These are phyloP conservation scores for button mushroom (Agaricus bisporus) DNA, from an alignment of 768 basidiomycete genomes.

Conservation along the genomic window DNA sequence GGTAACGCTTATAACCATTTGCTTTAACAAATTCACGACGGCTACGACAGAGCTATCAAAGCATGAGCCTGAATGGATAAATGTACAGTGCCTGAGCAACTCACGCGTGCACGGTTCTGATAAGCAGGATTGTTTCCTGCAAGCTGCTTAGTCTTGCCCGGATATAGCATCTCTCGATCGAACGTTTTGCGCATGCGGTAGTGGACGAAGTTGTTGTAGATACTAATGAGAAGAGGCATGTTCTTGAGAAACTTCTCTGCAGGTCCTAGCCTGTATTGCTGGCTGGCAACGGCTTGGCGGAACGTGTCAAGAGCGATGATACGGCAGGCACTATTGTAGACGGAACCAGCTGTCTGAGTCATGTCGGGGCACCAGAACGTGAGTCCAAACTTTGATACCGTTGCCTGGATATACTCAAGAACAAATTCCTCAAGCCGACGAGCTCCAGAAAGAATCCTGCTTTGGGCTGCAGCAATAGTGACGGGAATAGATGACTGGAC, in stretches of 20 bases:
- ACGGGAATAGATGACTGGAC: slow-evolving; percentile 4
- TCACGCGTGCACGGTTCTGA: too few species aligned
- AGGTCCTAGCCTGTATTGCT: background rate
- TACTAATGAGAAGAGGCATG: too few species aligned
- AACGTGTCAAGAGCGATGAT: slow-evolving; percentile 8
- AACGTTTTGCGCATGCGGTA: too few species aligned
- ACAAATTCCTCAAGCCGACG: slow-evolving; percentile 12
- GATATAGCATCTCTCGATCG: background rate
- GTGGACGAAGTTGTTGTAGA: too few species aligned
- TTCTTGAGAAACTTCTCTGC: background rate
- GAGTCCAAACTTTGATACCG: slow-evolving; percentile 3
- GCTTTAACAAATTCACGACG: too few species aligned
- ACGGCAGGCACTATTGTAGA: slow-evolving; percentile 13
- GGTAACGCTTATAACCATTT: too few species aligned
- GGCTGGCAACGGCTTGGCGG: background rate
- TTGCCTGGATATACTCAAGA: slow-evolving; percentile 6
- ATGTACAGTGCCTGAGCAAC: too few species aligned
- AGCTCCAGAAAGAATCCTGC: slow-evolving; percentile 2
- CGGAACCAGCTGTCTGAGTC: slow-evolving; percentile 10
- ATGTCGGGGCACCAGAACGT: slow-evolving; percentile 12
- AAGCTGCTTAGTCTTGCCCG: too few species aligned
- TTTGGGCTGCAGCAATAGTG: background rate
- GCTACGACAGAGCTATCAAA: too few species aligned
- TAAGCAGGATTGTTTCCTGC: too few species aligned
- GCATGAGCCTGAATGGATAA: too few species aligned